Conservation (phyloP, 371 early-diverging fungal species). For the Syncephalastrum contaminatum region DNA sequence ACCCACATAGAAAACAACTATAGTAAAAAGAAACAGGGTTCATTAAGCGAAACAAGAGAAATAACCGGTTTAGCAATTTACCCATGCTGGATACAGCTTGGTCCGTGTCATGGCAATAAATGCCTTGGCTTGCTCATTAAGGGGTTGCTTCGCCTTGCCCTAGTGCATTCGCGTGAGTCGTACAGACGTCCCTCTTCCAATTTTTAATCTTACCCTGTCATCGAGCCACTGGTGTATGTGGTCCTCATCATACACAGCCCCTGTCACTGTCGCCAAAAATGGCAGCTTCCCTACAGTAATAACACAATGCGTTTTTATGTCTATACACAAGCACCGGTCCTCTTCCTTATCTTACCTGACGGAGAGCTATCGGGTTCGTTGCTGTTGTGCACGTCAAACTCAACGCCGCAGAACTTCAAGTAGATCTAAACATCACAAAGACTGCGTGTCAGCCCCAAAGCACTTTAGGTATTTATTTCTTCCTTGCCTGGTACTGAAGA, state of each 20-base stretch:
- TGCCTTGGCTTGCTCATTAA: conserved; percentile 36
- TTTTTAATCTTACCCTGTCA: conserved; percentile 25
- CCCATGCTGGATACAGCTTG: conserved; percentile 46
- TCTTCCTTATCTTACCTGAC: conserved; percentile 23
- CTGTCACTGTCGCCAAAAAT: conserved; percentile 40
- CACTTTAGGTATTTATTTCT: not conserved
- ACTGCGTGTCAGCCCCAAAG: not conserved
- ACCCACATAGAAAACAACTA: conserved; percentile 51
- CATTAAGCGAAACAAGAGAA: not conserved
- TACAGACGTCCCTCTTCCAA: not conserved
- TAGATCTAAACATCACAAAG: conserved; percentile 29
- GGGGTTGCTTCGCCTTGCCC: conserved; percentile 24
- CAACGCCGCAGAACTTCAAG: conserved; percentile 41
- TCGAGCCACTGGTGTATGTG: conserved; percentile 42
- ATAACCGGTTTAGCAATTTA: conserved; percentile 11
- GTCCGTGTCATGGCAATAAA: conserved; percentile 37
- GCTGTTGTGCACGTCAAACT: conserved; percentile 28
- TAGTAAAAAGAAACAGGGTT: not conserved
- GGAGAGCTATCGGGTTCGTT: conserved; percentile 50
- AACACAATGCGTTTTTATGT: too few relatives aligned
- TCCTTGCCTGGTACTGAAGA: conserved; percentile 39
- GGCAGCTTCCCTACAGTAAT: conserved; percentile 34
- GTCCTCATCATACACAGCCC: conserved; percentile 28
- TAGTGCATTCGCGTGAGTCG: conserved; percentile 5
- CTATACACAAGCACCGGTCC: too few relatives aligned